These are phyloP conservation scores for Pseudogymnoascus sp. DNA, from an alignment of 2,329 filamentous ascomycete genomes.

Conservation along the genomic window DNA sequence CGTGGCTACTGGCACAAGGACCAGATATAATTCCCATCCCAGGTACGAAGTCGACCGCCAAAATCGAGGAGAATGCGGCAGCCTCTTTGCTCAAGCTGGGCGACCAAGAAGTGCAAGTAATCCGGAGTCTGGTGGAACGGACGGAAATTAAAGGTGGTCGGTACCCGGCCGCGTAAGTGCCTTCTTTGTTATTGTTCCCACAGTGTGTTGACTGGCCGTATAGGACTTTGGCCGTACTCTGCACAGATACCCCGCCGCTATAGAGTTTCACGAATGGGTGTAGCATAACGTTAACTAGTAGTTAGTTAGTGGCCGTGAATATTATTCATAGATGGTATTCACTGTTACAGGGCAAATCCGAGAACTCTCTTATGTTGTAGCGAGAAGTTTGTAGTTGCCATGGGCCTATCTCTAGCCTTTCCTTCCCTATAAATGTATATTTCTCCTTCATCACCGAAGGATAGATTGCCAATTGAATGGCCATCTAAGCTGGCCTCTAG, in stretches of 20 bases:
- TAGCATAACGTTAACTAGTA: background rate
- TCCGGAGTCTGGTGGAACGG: constrained; percentile 18
- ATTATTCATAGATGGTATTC: no score
- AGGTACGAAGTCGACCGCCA: constrained; percentile 7
- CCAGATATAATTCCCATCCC: constrained; percentile 11
- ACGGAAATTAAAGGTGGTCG: constrained; percentile 18
- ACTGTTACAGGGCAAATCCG: no score
- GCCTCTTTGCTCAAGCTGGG: constrained; percentile 16
- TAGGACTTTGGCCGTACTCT: background rate
- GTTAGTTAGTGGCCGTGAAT: background rate
- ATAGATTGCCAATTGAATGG: background rate
- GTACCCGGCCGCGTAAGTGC: constrained; percentile 19
- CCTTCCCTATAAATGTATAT: no score
- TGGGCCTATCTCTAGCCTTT: background rate
- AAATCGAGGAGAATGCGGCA: constrained; percentile 11
- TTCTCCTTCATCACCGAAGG: no score
- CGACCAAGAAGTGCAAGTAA: constrained; percentile 19
- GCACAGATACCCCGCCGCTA: constrained; percentile 6
- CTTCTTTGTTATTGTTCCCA: background rate
- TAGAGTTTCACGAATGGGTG: background rate
- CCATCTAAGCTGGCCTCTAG: background rate
- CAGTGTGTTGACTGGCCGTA: background rate
- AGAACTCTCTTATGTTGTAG: background rate
- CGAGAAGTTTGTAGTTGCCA: background rate
- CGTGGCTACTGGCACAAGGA: constrained; percentile 35